phyloP scores from a whole-genome alignment of 1,284 basidiomycete genomes.

The Porodaedalea pini region DNA sequence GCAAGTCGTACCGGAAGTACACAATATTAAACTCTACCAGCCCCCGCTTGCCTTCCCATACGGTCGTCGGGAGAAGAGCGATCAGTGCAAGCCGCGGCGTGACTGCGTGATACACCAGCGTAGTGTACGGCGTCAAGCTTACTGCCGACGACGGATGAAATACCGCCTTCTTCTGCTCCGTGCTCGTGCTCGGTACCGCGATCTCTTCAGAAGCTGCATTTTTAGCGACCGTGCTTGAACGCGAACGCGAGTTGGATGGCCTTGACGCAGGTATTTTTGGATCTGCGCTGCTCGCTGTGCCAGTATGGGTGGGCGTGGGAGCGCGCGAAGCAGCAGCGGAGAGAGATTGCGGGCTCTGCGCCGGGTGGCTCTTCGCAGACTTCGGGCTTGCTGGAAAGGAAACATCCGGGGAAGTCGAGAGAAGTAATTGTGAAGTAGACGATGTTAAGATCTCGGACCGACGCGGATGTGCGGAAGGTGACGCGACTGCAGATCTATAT shows the following conservation, averaged over 20 bases:
- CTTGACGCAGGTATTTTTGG: slow-evolving; percentile 16
- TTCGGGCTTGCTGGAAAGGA: slow-evolving; percentile 15
- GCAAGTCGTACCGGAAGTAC: slow-evolving; percentile 48
- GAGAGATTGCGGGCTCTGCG: slow-evolving; percentile 8
- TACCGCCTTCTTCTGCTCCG: slow-evolving; percentile 23
- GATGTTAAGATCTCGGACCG: neutral
- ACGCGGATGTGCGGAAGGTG: slow-evolving; percentile 15
- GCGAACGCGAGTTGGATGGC: slow-evolving; percentile 27
- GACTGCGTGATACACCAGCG: slow-evolving; percentile 84
- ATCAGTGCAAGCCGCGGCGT: slow-evolving; percentile 80
- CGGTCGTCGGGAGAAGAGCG: slow-evolving; percentile 74
- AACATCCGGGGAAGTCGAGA: neutral
- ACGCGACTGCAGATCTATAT: slow-evolving; percentile 15
- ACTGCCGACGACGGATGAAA: slow-evolving; percentile 41
- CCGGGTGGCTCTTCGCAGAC: neutral
- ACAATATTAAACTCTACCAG: slow-evolving; percentile 93
- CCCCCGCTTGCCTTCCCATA: slow-evolving; percentile 75
- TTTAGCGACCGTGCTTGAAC: slow-evolving; percentile 9
- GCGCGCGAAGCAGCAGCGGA: slow-evolving; percentile 17
- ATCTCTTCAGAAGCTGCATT: neutral
- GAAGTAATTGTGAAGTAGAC: neutral
- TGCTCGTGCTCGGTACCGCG: neutral
- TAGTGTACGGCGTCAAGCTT: slow-evolving; percentile 66
- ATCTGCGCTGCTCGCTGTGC: slow-evolving; percentile 18
- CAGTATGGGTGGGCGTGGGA: slow-evolving; percentile 18